Conservation (phyloP, 2,329 filamentous ascomycete genomes). For the Xylariaceae sp. region DNA sequence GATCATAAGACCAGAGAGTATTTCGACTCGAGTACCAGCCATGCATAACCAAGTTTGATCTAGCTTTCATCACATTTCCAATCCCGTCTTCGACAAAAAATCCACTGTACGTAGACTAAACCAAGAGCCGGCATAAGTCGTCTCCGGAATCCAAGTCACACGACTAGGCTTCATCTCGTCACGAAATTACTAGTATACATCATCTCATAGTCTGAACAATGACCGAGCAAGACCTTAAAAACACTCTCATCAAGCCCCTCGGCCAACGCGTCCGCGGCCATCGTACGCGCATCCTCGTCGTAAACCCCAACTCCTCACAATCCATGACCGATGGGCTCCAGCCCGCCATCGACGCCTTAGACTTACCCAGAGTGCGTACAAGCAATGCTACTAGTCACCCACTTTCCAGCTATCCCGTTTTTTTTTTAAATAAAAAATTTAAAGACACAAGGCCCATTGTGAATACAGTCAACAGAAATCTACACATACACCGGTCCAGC, state of each 20-base stretch:
- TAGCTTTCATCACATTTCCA: too few species aligned
- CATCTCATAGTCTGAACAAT: too few species aligned
- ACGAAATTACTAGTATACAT: too few species aligned
- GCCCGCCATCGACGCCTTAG: constrained; percentile 43
- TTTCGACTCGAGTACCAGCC: too few species aligned
- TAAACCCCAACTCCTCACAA: constrained; percentile 76
- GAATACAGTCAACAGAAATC: constrained; percentile 45
- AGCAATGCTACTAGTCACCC: background rate
- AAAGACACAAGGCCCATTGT: background rate
- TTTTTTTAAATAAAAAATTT: background rate
- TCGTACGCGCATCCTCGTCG: constrained; percentile 58
- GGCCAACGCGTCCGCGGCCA: constrained; percentile 23
- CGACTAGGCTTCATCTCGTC: too few species aligned
- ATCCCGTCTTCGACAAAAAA: too few species aligned
- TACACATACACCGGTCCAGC: constrained; percentile 65
- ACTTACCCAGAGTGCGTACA: constrained; percentile 36
- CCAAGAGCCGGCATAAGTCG: too few species aligned
- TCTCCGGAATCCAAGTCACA: too few species aligned
- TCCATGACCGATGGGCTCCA: constrained; percentile 69
- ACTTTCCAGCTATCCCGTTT: background rate
- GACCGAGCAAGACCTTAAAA: background rate
- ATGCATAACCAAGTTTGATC: too few species aligned
- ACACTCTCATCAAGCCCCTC: constrained; percentile 6
- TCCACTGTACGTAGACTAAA: too few species aligned
- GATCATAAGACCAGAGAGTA: too few species aligned